Base-by-base conservation (phyloP, 352 stramenopile genomes). In the Phytophthora fragariae region DNA sequence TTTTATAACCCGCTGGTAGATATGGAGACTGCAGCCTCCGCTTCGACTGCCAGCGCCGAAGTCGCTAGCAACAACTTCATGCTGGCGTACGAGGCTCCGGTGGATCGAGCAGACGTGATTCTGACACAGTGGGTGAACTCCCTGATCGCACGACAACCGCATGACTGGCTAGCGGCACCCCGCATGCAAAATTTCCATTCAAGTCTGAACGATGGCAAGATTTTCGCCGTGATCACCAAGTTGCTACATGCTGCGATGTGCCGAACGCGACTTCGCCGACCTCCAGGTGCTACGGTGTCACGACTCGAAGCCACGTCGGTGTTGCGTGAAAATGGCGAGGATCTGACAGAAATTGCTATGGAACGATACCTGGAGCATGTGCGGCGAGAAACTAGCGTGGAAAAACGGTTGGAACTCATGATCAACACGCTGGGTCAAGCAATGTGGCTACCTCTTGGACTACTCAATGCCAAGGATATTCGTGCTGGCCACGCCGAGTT, bases 331-430 rank as follows among this genome's bases (percentile, higher is more conserved):
- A 95, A 93, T 66, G 86, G 88, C 19, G 82, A 93, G 17, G 86
- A 92, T n/a, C 72, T 95, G 12, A 95, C 86, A 0, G 88, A 93
- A 60, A 91, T 93, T 59, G 80, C 77, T 3, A 88, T 91, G 77
- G 88, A 92, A 62, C 73, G 86, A n/a, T 95, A 92, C 62, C 14
- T 92, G 55, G 86, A 93, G 27, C 79, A 88, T 68, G 77, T 95
- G 37, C 77, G 73, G 10, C 72, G 68, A 4, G 88, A 95, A 47
- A 68, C 72, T 7, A 80, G 68, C 7, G 60, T 85, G 21, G 73
- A 88, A 60, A 92, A 91, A 44, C 75, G 86, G 3, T 67, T 95
- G 21, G 86, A 92, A 57, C 63, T 93, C 41, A 86, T 93, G 83
- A 83, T 93, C 65, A 81, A 72, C 55, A 92, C 86, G 27, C 72